Evolutionary conservation across 2,329 filamentous ascomycete genomes (phyloP).

Genomic region (Dothiorella sarmentorum): DNA sequence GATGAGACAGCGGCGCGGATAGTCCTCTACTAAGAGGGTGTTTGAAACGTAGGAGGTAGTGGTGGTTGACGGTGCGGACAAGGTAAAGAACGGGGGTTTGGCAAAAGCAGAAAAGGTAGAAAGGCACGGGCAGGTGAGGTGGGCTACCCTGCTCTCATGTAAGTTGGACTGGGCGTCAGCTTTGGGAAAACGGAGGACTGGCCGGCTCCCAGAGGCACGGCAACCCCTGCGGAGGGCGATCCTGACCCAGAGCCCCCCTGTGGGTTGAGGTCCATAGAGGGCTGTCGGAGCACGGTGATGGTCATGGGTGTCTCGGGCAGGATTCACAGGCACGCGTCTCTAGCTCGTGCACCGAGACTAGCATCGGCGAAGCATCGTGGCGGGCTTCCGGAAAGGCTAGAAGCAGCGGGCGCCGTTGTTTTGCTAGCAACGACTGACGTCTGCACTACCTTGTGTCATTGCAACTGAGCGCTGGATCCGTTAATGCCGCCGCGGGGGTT

Average conservation of each 20-base stretch:
- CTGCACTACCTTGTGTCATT: constrained; percentile 4
- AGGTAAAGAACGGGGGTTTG: too few relatives aligned
- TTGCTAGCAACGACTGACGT: background rate
- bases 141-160: constrained; percentile 8
- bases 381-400: background rate
- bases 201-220: constrained; percentile 14
- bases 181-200: constrained; percentile 13
- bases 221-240: constrained; percentile 8
- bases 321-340: constrained; percentile 13
- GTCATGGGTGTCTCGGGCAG: constrained; percentile 11
- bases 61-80: background rate
- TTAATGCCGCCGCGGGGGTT: background rate
- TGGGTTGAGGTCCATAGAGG: background rate
- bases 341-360: background rate
- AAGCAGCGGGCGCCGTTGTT: constrained; percentile 1
- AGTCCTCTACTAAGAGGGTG: background rate
- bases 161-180: constrained; percentile 12
- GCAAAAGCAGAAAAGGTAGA: background rate
- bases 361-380: constrained; percentile 6
- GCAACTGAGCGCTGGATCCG: background rate
- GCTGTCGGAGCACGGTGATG: constrained; percentile 7
- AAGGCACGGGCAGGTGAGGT: background rate
- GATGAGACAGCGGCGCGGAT: constrained; percentile 27
- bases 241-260: background rate
- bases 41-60: constrained; percentile 13